Evolutionary conservation across 805 yeast genomes (phyloP), one percentile per base, ranked within the genome.

Genomic region (Yarrowia sp.): DNA sequence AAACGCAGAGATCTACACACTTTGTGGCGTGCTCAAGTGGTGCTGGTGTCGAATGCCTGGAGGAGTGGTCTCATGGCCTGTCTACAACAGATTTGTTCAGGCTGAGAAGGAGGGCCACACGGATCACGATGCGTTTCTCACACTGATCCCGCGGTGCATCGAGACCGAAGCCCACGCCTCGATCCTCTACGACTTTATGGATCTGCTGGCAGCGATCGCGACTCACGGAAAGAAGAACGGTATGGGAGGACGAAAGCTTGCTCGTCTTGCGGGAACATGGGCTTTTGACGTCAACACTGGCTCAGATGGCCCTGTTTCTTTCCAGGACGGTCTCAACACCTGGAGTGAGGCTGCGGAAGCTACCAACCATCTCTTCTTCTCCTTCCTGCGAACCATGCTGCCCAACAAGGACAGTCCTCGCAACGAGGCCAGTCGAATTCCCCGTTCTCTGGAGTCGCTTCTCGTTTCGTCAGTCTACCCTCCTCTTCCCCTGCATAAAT

Each of bases 291-390:
- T 69, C 66, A 67, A 51, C 25, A 67, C 71, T 0, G 66, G 67
- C 35, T 38, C 66, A 67, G 58, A 72, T 67, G 64, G 72, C 74
- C 39, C 67, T 62, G 79, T 80, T 1, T 69, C 79, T 0, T 88
- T 88, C 70, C 80, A 81, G 35, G 85, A 87, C 65, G 97, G 96
- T 2, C 72, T 90, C 62, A 81, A 82, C 46, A 81, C 82, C 47
- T 90, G 96, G 96, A 77, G 85, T 41, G 84, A 88, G 2, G 89
- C 91, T 2, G 85, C 94, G 5, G 90, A 88, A 70, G 97, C 97
- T 0, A 81, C 90, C 75, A 87, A 88, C 69, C 97, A 91, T 72
- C 73, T 91, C 31, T 77, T 90, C 22, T 73, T 90, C 32, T 81
- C 96, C 1, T 91, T 90, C 68, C 74, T 91, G 63, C 80, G 92